These are phyloP conservation scores for Ilex asprella DNA, from an alignment of 257 asterid genomes.

Conservation along the genomic window DNA sequence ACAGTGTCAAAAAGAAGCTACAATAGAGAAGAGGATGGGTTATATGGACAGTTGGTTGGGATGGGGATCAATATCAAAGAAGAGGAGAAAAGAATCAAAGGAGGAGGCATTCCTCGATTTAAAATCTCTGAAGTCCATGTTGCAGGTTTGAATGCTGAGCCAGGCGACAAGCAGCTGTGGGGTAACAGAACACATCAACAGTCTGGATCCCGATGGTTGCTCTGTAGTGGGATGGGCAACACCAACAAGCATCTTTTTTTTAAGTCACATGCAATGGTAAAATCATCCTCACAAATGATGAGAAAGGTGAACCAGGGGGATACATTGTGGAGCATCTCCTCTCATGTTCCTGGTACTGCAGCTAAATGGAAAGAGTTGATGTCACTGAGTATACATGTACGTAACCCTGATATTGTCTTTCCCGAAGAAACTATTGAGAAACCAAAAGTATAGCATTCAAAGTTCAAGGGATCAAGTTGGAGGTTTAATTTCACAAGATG, in stretches of 20 bases:
- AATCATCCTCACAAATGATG: conserved; percentile 25
- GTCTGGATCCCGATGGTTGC: conserved; percentile 96
- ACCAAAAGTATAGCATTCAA: too few relatives aligned
- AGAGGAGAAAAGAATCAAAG: conserved; percentile 32
- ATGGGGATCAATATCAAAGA: conserved; percentile 14
- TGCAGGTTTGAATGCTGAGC: conserved; percentile 68
- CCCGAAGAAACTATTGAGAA: conserved; percentile 30
- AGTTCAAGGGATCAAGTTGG: too few relatives aligned
- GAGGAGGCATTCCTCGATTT: conserved; percentile 50
- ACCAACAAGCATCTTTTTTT: conserved; percentile 72
- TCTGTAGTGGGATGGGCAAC: conserved; percentile 98
- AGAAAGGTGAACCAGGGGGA: conserved; percentile 53
- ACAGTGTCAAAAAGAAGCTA: conserved; percentile 42
- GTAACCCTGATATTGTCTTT: conserved; percentile 54
- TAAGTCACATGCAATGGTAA: conserved; percentile 51
- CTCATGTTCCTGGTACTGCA: conserved; percentile 49
- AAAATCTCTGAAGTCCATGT: conserved; percentile 79
- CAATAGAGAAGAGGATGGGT: conserved; percentile 26
- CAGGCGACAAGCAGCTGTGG: conserved; percentile 74
- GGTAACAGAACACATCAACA: conserved; percentile 74
- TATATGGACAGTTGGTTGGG: neutral
- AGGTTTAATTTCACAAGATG: too few relatives aligned
- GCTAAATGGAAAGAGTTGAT: conserved; percentile 46
- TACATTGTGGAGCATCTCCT: conserved; percentile 77
- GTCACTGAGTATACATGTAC: conserved; percentile 47